Conservation (phyloP, 306 rosid genomes). For the Mimosa pudica region DNA sequence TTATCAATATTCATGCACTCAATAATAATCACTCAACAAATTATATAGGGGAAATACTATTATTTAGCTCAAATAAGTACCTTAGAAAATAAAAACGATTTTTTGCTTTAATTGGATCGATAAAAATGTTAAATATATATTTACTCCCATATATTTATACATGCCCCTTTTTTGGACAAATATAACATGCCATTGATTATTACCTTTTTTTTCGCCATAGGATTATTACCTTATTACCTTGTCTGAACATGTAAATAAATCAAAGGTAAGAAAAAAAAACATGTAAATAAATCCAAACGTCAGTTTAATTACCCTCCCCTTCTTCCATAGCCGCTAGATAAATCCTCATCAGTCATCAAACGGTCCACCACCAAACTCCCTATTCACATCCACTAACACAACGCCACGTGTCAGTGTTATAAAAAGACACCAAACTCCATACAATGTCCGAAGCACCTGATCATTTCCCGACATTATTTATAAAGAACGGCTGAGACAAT, state of each 20-base stretch:
- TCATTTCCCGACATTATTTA: not conserved
- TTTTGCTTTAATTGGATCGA: not conserved
- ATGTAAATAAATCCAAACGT: not conserved
- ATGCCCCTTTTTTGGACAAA: not conserved
- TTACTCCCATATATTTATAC: not conserved
- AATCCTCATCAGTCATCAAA: too few relatives aligned
- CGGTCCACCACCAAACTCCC: not conserved
- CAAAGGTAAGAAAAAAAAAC: too few relatives aligned
- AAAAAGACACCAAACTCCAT: not conserved
- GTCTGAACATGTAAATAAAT: not conserved
- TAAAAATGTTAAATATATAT: not conserved
- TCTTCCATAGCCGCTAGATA: not conserved
- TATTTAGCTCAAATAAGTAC: not conserved
- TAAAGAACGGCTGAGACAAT: not conserved
- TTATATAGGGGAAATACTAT: not conserved
- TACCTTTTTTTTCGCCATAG: too few relatives aligned
- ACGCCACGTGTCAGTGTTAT: conserved; percentile 11
- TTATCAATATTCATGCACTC: not conserved
- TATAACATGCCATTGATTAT: not conserved
- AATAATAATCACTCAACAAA: not conserved
- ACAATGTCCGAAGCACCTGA: conserved; percentile 3
- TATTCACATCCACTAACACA: not conserved
- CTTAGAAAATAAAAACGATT: not conserved
- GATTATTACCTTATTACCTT: not conserved
- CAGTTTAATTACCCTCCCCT: not conserved